Evolutionary conservation across 176 grass and related monocot genomes (phyloP), one percentile per base, ranked within the genome.

Genomic region (Bothriochloa decipiens): DNA sequence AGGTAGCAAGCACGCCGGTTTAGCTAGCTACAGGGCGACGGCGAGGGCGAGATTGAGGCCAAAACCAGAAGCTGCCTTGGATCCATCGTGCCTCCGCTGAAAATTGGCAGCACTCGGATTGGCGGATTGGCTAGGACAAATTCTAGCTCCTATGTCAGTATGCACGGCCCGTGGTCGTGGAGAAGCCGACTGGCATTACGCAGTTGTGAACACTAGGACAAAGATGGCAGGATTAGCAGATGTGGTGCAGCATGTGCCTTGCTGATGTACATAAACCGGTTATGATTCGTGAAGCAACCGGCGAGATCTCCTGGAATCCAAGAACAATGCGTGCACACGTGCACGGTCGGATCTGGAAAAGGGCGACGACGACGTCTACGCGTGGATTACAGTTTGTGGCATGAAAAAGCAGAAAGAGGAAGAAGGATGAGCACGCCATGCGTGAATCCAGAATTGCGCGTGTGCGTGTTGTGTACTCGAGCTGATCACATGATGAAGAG

Each of bases 261-360:
- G 18, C 53, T 57, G 53, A 42, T 7, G 3, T 8, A 55, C 6
- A 20, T 55, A 55, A 55, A 7, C 0, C 39, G 18, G 7, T 55
- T 6, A 55, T 36, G 29, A 14, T 35, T n/a, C 49, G 25, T 76
- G 52, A 39, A 23, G 5, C 22, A n/a, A 8, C 52, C 5, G 35
- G 35, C 35, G 25, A 82, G 67, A 72, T 71, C 36, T 72, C 68
- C 16, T 22, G 68, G 68, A 81, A 81, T 60, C 65, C 57, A 53
- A 80, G 68, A 40, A 5, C 28, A 65, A 80, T 15, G 25, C 60
- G 8, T 8, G 70, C 77, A 80, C 50, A 71, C 80, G 67, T 61
- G 41, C 76, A 39, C 53, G 53, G 39, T 79, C 53, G 53, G 66
- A 72, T 86, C 75, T 37, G 42, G 11, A 60, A 78, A 77, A 67